These are phyloP conservation scores for Naganishia randhawae DNA, from an alignment of 768 basidiomycete species.

Conservation along the genomic window DNA sequence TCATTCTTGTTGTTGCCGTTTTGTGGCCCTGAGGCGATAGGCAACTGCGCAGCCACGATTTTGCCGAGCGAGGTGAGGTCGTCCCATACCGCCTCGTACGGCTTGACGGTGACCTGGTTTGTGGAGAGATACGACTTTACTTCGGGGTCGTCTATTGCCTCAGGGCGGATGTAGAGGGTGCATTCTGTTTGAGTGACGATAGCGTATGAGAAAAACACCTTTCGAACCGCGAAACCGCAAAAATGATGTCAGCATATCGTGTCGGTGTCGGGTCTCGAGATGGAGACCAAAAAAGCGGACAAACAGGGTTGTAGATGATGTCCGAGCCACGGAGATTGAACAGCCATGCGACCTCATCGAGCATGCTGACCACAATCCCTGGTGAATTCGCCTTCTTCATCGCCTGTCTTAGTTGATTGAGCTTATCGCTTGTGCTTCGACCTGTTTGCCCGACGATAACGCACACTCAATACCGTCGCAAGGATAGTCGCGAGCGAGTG, in stretches of 20 bases:
- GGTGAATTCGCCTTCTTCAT: slow-evolving; percentile 57
- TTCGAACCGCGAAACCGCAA: not conserved
- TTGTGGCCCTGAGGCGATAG: not conserved
- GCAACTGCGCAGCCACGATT: not conserved
- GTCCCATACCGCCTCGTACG: slow-evolving; percentile 67
- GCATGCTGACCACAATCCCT: slow-evolving; percentile 74
- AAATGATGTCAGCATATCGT: not conserved
- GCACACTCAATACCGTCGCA: too few relatives aligned
- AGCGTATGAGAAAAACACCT: slow-evolving; percentile 83
- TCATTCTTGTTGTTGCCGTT: not conserved
- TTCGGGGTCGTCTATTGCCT: slow-evolving; percentile 56
- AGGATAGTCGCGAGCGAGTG: too few relatives aligned
- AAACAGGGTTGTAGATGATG: slow-evolving; percentile 75
- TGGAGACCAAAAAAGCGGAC: slow-evolving; percentile 44
- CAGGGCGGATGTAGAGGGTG: slow-evolving; percentile 65
- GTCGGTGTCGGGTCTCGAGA: not conserved
- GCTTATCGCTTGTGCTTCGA: slow-evolving; percentile 55
- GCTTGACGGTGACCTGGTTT: slow-evolving; percentile 60
- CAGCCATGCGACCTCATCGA: slow-evolving; percentile 82
- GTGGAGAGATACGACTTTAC: slow-evolving; percentile 59
- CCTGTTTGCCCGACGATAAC: too few relatives aligned
- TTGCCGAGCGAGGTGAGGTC: slow-evolving; percentile 53
- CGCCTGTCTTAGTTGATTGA: slow-evolving; percentile 64
- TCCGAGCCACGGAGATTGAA: slow-evolving; percentile 78
- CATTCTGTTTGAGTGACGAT: slow-evolving; percentile 62